Base-by-base conservation (phyloP, 2,329 filamentous ascomycete species). In the Aspergillus ochraceoroseus region DNA sequence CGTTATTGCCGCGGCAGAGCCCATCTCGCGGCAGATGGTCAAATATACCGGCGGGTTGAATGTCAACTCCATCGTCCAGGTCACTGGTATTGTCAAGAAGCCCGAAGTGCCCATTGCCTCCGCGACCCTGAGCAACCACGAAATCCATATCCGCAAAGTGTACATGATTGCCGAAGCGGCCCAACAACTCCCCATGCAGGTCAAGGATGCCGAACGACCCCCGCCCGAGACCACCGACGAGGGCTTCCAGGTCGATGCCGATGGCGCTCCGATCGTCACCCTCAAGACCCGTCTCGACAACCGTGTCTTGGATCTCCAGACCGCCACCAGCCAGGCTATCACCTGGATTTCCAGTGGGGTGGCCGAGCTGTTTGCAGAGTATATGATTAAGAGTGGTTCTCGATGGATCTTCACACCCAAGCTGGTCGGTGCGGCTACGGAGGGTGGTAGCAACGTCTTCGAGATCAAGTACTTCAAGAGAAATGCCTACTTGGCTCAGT, bases 401-500 rank as follows among this genome's bases (percentile, higher is more conserved):
- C 80, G 83, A 49, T 79, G 86, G 64, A 88, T 95, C 58, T 87
- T 95, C 63, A 85, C 89, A 2, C 88, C 92, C 7, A 90, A 88
- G 64, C 74, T 98, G 29, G 86, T 94, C 40, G 89, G 84, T 34
- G 85, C 90, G 9, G 85, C 92, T 3, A 92, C 87, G 3, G 92
- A 98, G 70, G 90, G 92, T 56, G 92, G 92, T 51, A 82, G 82
- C 53, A 94, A 90, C 61, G 90, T 96, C 27, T 96, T 98, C 66
- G 76, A 83, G 55, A 73, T 96, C 54, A 82, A 83, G 29, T 96
- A 96, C 70, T 96, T 96, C 64, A 86, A 84, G 52, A 79, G 83
- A 58, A 79, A 83, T 51, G 90, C 87, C 17, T 82, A 75, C 59
- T 68, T 83, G 27, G 78, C 79, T 2, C 79, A 83, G 55, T 78